These are phyloP conservation scores for Trichosanthes cucumerina DNA, from an alignment of 306 rosid species.

Conservation along the genomic window DNA sequence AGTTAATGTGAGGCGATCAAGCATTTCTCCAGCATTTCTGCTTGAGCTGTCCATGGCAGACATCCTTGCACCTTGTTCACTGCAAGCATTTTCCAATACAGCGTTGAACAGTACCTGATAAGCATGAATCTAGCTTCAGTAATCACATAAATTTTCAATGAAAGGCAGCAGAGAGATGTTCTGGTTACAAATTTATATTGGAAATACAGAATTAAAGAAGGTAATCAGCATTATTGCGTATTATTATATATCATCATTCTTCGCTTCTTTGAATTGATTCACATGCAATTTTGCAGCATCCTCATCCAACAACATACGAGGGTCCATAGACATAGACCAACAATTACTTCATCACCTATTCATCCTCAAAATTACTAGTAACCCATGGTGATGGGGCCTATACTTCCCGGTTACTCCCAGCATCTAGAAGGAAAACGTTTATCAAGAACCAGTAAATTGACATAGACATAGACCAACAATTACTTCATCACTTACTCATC, in stretches of 20 bases:
- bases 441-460: background rate
- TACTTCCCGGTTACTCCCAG: background rate
- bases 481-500: too few species aligned
- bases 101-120: conserved; percentile 82
- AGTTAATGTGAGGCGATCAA: conserved; percentile 93
- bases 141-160: background rate
- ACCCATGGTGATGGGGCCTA: too few species aligned
- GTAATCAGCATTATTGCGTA: background rate
- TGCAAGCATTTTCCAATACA: conserved; percentile 94
- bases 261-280: background rate
- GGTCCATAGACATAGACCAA: background rate
- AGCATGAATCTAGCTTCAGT: background rate
- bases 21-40: conserved; percentile 99
- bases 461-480: too few species aligned
- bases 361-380: background rate
- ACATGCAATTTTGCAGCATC: conserved; percentile 1
- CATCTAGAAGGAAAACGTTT: background rate
- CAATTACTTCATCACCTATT: background rate
- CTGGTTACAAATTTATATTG: background rate
- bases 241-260: background rate
- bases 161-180: background rate
- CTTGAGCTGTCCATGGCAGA: conserved; percentile 99
- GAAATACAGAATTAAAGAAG: background rate
- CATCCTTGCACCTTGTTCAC: conserved; percentile 99
- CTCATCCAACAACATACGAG: background rate